Evolutionary conservation across 805 yeast genomes (phyloP).

Genomic region (Sugiyamaella lignohabitans): DNA sequence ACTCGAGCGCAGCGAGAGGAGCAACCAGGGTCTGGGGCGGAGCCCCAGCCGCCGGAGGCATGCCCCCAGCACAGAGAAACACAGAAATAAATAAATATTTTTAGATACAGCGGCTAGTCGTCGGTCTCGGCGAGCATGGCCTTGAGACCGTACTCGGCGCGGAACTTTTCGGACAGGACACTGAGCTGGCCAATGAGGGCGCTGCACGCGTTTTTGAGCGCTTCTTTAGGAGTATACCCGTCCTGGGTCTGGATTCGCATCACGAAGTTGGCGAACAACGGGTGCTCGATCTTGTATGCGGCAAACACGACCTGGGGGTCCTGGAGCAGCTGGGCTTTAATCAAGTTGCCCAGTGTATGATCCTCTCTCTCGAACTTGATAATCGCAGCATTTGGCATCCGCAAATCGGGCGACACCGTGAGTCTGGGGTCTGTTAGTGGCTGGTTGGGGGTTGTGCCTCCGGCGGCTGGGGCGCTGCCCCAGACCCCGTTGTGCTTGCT

Average conservation of each 20-base stretch:
- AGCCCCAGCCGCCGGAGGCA: constrained; percentile 1
- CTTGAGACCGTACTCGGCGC: constrained; percentile 89
- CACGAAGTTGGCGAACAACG: constrained; percentile 89
- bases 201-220: constrained; percentile 84
- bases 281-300: constrained; percentile 97
- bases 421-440: constrained; percentile 38
- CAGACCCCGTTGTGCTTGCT: no score
- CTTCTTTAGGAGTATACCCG: constrained; percentile 86
- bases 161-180: constrained; percentile 67
- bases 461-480: no score
- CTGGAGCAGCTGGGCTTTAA: constrained; percentile 76
- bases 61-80: neutral
- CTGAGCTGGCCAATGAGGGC: constrained; percentile 74
- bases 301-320: constrained; percentile 91
- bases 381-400: constrained; percentile 91
- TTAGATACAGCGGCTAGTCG: no score
- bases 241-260: constrained; percentile 95
- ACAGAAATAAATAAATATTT: no score
- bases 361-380: constrained; percentile 95
- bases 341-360: constrained; percentile 88
- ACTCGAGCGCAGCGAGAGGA: no score
- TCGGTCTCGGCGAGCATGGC: constrained; percentile 39
- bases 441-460: neutral
- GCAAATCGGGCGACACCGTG: constrained; percentile 84
- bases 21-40: neutral